Evolutionary conservation across 2,329 filamentous ascomycete genomes (phyloP), one percentile per base, ranked within the genome.

Genomic region (Dendrostoma leiphaemia): DNA sequence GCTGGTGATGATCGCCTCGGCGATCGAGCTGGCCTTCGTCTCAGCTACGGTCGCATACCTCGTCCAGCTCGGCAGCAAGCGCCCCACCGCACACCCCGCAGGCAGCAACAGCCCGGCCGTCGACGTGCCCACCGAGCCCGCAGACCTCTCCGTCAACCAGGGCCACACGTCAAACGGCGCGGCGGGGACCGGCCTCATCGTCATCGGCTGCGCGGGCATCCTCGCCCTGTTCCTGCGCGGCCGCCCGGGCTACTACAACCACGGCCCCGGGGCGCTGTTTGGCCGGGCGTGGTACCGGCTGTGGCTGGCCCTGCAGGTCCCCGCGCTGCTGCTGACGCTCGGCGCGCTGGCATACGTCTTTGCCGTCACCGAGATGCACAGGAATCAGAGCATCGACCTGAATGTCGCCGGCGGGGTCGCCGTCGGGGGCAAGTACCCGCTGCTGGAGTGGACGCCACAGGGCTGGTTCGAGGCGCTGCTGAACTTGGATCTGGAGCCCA

Each of bases 141-240:
- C 54, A 3, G 34, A 66, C 37, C 53, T 73, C 13, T 60, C 77
- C 53, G 64, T 70, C 40, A 62, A 74, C 56, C 70, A 73, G 41
- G 73, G 74, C 13, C 67, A 76, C 54, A 73, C 73, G 24, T 69
- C 68, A 49, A 73, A 76, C 35, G 69, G 67, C 26, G 75, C 76
- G 2, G 68, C 68, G 8, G 71, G 69, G 5, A 71, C 68, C 2
- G 69, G 66, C 1, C 61, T 74, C 28, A 59, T 73, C 1, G 51
- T 72, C 2, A 62, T 72, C 46, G 67, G 65, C 4, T 48, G 68
- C n/a, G 65, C 63, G 9, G 71, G 71, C 23, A 54, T 65, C 15
- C 17, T 71, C 9, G 63, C 64, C 1, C 62, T 74, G 17, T 55
- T 49, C 34, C 59, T 69, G 9, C 67, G 69, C 19, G 38, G 54